phyloP scores from a whole-genome alignment of 2,329 filamentous ascomycete species.

The Leptographium galeiforme region DNA sequence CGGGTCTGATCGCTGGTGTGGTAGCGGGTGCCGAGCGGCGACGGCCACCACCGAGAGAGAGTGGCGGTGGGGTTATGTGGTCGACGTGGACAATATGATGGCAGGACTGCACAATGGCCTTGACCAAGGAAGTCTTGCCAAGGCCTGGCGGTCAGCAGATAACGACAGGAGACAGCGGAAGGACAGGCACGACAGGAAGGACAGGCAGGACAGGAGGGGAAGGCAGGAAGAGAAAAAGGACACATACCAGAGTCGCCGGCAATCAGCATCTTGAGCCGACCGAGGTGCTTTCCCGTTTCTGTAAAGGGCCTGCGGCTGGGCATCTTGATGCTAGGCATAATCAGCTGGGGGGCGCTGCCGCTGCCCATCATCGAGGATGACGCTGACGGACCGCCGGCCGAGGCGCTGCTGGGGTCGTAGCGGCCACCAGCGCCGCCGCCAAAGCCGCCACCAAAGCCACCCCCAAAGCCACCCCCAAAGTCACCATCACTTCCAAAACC shows the following conservation, averaged over 20 bases:
- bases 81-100: conserved; percentile 93
- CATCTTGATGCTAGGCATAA: conserved; percentile 94
- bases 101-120: conserved; percentile 73
- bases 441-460: not conserved
- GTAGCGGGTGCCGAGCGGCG: conserved; percentile 6
- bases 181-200: not conserved
- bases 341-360: conserved; percentile 57
- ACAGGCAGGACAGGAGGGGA: not conserved
- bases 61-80: conserved; percentile 28
- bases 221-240: not conserved
- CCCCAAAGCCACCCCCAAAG: not conserved
- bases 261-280: conserved; percentile 78
- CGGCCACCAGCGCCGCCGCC: not conserved
- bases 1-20: conserved; percentile 4
- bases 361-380: conserved; percentile 27
- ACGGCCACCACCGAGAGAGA: conserved; percentile 8
- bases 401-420: not conserved
- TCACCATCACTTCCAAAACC: not conserved
- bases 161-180: not conserved
- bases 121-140: conserved; percentile 83
- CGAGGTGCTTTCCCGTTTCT: conserved; percentile 67
- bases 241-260: conserved; percentile 60
- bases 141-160: conserved; percentile 36
- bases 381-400: not conserved
- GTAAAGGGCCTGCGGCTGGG: conserved; percentile 83